Evolutionary conservation across 169 alveolate species (phyloP), one percentile per base, ranked within the genome.

Genomic region (Cryptosporidium xiaoi): DNA sequence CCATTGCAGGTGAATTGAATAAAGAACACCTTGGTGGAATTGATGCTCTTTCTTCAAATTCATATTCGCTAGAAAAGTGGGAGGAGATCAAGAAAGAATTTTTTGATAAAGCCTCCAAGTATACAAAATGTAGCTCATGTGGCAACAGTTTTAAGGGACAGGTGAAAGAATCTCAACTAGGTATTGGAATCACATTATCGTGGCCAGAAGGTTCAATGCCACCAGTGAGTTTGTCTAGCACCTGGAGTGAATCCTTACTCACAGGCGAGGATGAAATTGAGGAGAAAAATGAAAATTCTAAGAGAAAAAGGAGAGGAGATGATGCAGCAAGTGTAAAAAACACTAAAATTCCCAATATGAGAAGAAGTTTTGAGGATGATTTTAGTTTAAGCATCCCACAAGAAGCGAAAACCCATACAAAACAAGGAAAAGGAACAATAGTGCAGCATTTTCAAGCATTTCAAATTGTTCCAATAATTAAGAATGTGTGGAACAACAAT

Each of bases 361-460:
- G 83, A 83, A 34, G 90, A 65, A 48, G 71, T 51, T 27, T 44
- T 65, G 13, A 55, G 48, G 55, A 82, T 66, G 82, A 68, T 64
- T n/a, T 53, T 77, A 18, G 64, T n/a, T 13, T 40, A 16, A 62
- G 64, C n/a, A 62, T 77, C 36, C 93, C 71, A 53, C 90, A 66
- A 64, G 69, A 69, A 34, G 67, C 27, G 62, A 90, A 16, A 66
- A 90, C 71, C 83, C 93, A 83, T 82, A 92, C 91, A 53, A 91
- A 62, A 82, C 92, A 34, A 91, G 91, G 55, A 84, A 87, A 93
- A 60, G 94, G 93, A 68, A 90, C 83, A 90, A 89, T 90, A 87
- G 82, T 82, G 66, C 90, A 92, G 66, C 95, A 91, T 55, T 68
- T 93, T 77, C 95, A 92, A 66, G 94, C 96, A 50, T 93, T 95